Evolutionary conservation across 2,329 filamentous ascomycete genomes (phyloP).

Genomic region (Aspergillus pseudoviridinutans): DNA sequence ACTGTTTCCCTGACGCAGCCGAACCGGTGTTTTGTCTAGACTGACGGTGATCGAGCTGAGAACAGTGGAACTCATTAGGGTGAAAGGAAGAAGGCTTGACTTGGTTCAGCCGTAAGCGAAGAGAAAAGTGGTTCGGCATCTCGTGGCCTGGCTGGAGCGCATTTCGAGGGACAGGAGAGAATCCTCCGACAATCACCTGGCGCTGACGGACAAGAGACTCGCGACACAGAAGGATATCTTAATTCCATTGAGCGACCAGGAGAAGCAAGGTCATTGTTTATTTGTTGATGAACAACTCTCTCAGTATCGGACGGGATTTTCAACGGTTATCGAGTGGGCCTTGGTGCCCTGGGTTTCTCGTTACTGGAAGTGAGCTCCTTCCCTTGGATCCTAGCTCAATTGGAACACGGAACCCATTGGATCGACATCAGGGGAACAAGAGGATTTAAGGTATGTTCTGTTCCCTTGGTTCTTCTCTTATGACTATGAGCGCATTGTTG

Average conservation of each 20-base stretch:
- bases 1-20: background rate
- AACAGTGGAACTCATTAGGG: background rate
- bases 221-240: background rate
- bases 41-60: background rate
- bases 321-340: background rate
- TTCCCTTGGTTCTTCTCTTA: background rate
- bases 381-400: background rate
- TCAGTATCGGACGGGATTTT: background rate
- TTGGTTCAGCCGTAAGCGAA: background rate
- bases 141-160: background rate
- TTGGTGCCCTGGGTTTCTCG: background rate
- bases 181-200: background rate
- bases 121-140: background rate
- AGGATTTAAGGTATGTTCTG: background rate
- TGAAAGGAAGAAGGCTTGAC: background rate
- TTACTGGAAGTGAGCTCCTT: background rate
- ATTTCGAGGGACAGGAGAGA: background rate
- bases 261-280: background rate
- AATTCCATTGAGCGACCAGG: background rate
- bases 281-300: background rate
- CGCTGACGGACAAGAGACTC: background rate
- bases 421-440: conserved; percentile 1
- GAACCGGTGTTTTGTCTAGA: background rate
- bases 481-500: background rate
- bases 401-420: conserved; percentile 5